These are phyloP conservation scores for Sordariomycetes sp. DNA, from an alignment of 2,329 filamentous ascomycete species.

Conservation along the genomic window DNA sequence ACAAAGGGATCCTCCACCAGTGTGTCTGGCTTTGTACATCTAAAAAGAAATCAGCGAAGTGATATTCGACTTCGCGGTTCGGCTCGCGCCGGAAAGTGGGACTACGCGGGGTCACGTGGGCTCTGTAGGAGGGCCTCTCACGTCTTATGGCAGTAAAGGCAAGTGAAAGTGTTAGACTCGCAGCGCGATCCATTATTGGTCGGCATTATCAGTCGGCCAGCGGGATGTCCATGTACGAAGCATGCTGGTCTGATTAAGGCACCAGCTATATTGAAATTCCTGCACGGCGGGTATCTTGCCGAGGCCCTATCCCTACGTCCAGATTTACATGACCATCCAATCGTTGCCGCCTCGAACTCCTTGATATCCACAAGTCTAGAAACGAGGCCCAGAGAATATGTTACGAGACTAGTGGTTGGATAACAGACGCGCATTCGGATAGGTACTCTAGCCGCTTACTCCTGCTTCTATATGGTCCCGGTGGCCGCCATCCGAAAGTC, in stretches of 20 bases:
- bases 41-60: slow-evolving; percentile 7
- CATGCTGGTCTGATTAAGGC: neutral
- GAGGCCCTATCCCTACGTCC: too few relatives aligned
- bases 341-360: too few relatives aligned
- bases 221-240: neutral
- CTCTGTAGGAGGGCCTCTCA: neutral
- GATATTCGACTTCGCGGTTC: slow-evolving; percentile 4
- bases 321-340: too few relatives aligned
- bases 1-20: neutral
- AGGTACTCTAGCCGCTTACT: too few relatives aligned
- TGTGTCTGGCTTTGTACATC: neutral
- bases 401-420: too few relatives aligned
- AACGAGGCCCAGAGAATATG: too few relatives aligned
- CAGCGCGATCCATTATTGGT: neutral
- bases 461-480: too few relatives aligned
- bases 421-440: too few relatives aligned
- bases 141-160: neutral
- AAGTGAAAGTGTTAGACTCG: neutral
- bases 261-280: neutral
- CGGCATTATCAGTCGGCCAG: neutral
- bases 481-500: too few relatives aligned
- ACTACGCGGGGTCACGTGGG: neutral
- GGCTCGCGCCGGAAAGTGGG: slow-evolving; percentile 7
- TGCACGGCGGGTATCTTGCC: neutral
- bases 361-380: too few relatives aligned